phyloP scores from a whole-genome alignment of 2,329 filamentous ascomycete species.

The Orbilia brochopaga region DNA sequence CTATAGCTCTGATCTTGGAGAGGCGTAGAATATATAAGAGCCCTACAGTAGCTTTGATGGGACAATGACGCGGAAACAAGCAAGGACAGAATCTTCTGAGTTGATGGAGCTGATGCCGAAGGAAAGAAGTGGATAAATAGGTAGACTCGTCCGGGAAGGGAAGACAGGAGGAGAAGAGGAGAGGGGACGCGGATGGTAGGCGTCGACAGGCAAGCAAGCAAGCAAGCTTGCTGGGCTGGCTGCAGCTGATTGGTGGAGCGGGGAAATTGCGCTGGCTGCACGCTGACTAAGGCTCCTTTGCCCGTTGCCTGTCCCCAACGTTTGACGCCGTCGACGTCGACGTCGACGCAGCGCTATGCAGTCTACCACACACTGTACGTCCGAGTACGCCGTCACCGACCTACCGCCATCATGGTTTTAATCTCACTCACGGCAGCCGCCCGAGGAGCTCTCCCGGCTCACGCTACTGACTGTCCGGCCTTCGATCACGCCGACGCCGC shows the following conservation, averaged over 20 bases:
- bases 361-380: no score
- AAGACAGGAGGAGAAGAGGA: neutral
- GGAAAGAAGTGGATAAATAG: no score
- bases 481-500: slow-evolving; percentile 25
- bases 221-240: neutral
- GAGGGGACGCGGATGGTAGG: neutral
- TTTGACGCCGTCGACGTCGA: neutral
- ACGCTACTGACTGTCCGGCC: neutral
- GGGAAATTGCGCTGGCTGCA: neutral
- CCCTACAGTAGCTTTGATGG: no score
- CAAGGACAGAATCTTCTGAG: no score
- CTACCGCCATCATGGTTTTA: slow-evolving; percentile 24
- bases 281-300: neutral
- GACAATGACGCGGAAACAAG: no score
- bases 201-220: neutral
- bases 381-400: no score
- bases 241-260: neutral
- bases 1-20: no score
- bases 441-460: slow-evolving; percentile 2
- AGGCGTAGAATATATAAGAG: neutral
- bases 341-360: neutral
- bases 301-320: neutral
- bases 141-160: neutral
- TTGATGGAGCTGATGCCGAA: no score
- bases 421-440: slow-evolving; percentile 18